These are phyloP conservation scores for Plectranthus barbatus DNA, from an alignment of 257 asterid species.

Conservation along the genomic window DNA sequence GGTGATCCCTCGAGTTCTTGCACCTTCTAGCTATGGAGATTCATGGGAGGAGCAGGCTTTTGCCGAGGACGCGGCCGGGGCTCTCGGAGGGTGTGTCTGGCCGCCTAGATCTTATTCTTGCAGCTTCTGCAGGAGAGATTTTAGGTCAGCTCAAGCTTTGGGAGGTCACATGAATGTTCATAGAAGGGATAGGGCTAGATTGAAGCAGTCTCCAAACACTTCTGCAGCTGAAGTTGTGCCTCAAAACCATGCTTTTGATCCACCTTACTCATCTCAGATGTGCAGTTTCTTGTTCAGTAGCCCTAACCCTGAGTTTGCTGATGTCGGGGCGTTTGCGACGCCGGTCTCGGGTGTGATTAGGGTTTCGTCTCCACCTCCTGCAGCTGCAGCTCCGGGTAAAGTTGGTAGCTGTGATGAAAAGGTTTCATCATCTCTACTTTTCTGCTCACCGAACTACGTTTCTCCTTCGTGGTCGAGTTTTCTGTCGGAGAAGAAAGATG, in stretches of 20 bases:
- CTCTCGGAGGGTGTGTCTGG: constrained; percentile 81
- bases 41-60: constrained; percentile 98
- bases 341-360: constrained; percentile 23
- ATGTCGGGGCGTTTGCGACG: no score
- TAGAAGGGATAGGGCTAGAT: constrained; percentile 80
- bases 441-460: constrained; percentile 18
- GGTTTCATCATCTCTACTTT: constrained; percentile 13
- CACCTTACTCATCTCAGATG: constrained; percentile 28
- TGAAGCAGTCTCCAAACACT: constrained; percentile 51
- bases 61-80: constrained; percentile 79
- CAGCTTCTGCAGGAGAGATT: constrained; percentile 78
- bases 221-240: constrained; percentile 24
- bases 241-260: constrained; percentile 19
- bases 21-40: constrained; percentile 33
- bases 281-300: constrained; percentile 31
- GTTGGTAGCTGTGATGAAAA: neutral
- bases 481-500: constrained; percentile 27
- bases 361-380: constrained; percentile 48
- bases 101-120: constrained; percentile 95
- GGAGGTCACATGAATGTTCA: constrained; percentile 98
- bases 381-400: neutral
- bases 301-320: constrained; percentile 38
- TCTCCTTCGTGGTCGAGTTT: constrained; percentile 45
- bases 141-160: constrained; percentile 91
- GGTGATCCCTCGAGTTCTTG: constrained; percentile 3